Evolutionary conservation across 495 filamentous ascomycete species (phyloP), one percentile per base, ranked within the genome.

Genomic region (Durotheca rogersii): DNA sequence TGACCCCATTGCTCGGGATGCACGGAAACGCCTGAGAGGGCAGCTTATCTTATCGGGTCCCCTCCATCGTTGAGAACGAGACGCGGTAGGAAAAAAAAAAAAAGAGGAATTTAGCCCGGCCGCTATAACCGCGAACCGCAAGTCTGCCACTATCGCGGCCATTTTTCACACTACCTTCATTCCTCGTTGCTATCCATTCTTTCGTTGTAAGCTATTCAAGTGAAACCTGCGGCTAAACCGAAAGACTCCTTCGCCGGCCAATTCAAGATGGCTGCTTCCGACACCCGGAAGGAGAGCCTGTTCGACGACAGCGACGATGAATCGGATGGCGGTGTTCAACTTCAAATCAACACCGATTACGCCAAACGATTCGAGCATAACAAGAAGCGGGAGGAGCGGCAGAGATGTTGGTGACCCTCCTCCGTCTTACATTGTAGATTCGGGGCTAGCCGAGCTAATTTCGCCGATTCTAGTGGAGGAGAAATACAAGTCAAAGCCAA

Each of bases 341-440:
- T 96, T 68, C 90, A 86, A 61, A 83, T 98, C 72, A 98, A 98
- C 67, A 76, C 87, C 61, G 88, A 92, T 41, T 98, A 86, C 66
- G 93, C 93, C 44, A 81, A 81, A 56, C 76, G 89, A 29, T 97
- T 96, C 60, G 91, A 97, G 67, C 77, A 96, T 65, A 98, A 98
- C 72, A 95, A 96, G 74, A 93, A 92, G 72, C 81, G 93, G 19
- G 90, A 93, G 69, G 93, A 98, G 64, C 74, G 85, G 43, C 81
- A 87, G n/a, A 78, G 83, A 62, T 69, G 90, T 92, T 71, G 72
- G 83, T 77, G 4, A 10, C 12, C 12, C 7, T n/a, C 12, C 17
- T 31, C 6, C 3, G 29, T 2, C 12, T 12, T 27, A 1, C 14
- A 12, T 33, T n/a, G n/a, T n/a, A n/a, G 44, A 11, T 31, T 38